Conservation (phyloP, 805 yeast species). For the Debaryomyces castellii region DNA sequence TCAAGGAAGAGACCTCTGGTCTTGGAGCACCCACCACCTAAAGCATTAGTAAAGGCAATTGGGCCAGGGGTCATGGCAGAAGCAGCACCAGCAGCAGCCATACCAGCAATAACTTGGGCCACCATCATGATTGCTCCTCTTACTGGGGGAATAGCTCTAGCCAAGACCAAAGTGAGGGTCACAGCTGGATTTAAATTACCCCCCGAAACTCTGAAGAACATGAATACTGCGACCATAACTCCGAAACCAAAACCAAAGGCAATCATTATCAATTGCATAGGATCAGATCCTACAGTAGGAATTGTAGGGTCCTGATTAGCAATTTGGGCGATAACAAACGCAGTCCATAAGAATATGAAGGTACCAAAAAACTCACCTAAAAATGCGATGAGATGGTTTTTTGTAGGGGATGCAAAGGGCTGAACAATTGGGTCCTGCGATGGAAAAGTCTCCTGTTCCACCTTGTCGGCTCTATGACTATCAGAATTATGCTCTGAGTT, state of each 20-base stretch:
- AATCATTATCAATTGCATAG: constrained; percentile 73
- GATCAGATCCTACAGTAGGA: constrained; percentile 48
- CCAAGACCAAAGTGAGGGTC: constrained; percentile 67
- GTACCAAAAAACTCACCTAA: constrained; percentile 86
- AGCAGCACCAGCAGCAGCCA: constrained; percentile 91
- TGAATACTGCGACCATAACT: constrained; percentile 69
- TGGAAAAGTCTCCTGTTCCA: neutral
- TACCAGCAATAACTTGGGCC: constrained; percentile 78
- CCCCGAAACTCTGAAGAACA: constrained; percentile 76
- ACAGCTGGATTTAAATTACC: constrained; percentile 92
- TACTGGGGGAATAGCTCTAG: constrained; percentile 70
- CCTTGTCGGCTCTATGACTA: neutral
- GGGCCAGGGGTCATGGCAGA: constrained; percentile 82
- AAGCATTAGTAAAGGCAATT: constrained; percentile 64
- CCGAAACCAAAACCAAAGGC: constrained; percentile 85
- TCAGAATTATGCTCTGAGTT: neutral
- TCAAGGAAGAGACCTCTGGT: constrained; percentile 79
- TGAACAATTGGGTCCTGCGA: neutral
- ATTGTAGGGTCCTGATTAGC: constrained; percentile 60
- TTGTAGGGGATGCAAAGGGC: constrained; percentile 17
- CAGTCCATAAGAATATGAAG: constrained; percentile 78
- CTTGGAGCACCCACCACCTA: constrained; percentile 71
- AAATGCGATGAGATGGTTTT: constrained; percentile 65
- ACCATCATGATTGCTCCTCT: constrained; percentile 66
- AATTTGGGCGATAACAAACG: constrained; percentile 78